A percentile compares a stretch with the other conserved stretches of the same genome.
phyloP scores from a whole-genome alignment of 2,329 filamentous ascomycete genomes.

The Fusarium protoensiforme region DNA sequence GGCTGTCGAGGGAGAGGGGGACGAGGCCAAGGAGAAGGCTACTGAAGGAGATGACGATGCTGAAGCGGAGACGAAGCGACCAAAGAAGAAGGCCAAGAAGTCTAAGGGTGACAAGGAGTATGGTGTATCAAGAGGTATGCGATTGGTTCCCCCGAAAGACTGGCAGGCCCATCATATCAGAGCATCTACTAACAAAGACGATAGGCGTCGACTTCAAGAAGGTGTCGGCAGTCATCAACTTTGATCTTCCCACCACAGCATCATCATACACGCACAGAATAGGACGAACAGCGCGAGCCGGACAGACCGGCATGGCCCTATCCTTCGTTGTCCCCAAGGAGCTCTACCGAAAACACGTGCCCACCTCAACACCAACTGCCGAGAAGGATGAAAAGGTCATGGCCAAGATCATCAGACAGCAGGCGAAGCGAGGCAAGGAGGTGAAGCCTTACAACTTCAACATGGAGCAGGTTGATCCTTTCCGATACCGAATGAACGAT shows the following conservation, averaged over 20 bases:
- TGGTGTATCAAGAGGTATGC: slow-evolving; percentile 83
- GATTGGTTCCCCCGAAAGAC: not conserved
- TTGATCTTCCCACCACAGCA: slow-evolving; percentile 88
- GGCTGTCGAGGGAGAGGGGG: slow-evolving; percentile 56
- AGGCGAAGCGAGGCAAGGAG: slow-evolving; percentile 81
- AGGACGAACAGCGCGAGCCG: slow-evolving; percentile 90
- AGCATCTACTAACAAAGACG: slow-evolving; percentile 22
- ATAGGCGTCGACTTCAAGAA: slow-evolving; percentile 91
- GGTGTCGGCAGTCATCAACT: slow-evolving; percentile 94
- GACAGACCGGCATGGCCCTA: slow-evolving; percentile 93
- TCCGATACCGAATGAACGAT: slow-evolving; percentile 94
- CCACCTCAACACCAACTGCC: slow-evolving; percentile 79
- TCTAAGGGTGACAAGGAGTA: slow-evolving; percentile 84
- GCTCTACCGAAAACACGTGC: slow-evolving; percentile 87
- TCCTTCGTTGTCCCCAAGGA: slow-evolving; percentile 90
- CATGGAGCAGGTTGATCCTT: slow-evolving; percentile 92
- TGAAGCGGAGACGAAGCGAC: slow-evolving; percentile 46
- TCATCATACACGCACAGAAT: slow-evolving; percentile 98
- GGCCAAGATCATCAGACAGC: slow-evolving; percentile 80
- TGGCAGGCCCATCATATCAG: not conserved
- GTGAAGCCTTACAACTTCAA: slow-evolving; percentile 94
- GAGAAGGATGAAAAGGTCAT: slow-evolving; percentile 89
- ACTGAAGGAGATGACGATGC: slow-evolving; percentile 34
- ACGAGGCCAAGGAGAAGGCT: slow-evolving; percentile 47
- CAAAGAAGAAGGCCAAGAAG: slow-evolving; percentile 56